Evolutionary conservation across 257 asterid genomes (phyloP).

Genomic region (Solanum lignicaule): DNA sequence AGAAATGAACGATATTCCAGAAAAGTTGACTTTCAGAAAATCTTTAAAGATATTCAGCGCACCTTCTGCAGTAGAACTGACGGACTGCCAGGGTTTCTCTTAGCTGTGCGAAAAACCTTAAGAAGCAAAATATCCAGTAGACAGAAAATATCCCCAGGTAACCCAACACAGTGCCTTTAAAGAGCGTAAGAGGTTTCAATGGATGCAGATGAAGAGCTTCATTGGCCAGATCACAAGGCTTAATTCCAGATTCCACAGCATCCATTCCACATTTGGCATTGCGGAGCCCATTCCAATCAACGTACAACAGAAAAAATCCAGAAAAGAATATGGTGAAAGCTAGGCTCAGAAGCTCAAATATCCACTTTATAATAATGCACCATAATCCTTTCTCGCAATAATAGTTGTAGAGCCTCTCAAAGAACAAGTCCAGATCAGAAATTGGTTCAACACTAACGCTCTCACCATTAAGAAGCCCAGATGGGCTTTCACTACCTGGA

Average conservation of each 20-base stretch:
- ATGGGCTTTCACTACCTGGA: slow-evolving; percentile 88
- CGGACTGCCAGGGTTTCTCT: slow-evolving; percentile 86
- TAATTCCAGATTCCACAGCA: slow-evolving; percentile 96
- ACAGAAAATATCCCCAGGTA: slow-evolving; percentile 79
- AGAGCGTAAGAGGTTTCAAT: slow-evolving; percentile 60
- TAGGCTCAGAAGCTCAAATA: slow-evolving; percentile 76
- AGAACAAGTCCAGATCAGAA: slow-evolving; percentile 81
- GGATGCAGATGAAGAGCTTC: slow-evolving; percentile 94
- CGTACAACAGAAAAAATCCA: slow-evolving; percentile 68
- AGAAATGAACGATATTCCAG: background rate
- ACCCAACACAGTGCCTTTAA: slow-evolving; percentile 69
- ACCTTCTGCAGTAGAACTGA: slow-evolving; percentile 73
- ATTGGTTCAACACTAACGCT: slow-evolving; percentile 57
- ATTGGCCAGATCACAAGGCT: slow-evolving; percentile 79
- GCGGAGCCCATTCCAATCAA: slow-evolving; percentile 96
- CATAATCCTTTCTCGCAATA: slow-evolving; percentile 96
- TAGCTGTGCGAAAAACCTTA: slow-evolving; percentile 78
- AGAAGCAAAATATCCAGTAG: slow-evolving; percentile 73
- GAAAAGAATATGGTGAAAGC: slow-evolving; percentile 85
- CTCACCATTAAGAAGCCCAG: slow-evolving; percentile 88
- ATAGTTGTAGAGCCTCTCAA: slow-evolving; percentile 82
- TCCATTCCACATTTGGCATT: slow-evolving; percentile 97
- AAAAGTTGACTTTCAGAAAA: background rate
- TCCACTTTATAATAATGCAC: slow-evolving; percentile 89
- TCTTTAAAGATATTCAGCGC: background rate